These are phyloP conservation scores for Alternaria arborescens DNA, from an alignment of 2,329 filamentous ascomycete species.

Conservation along the genomic window DNA sequence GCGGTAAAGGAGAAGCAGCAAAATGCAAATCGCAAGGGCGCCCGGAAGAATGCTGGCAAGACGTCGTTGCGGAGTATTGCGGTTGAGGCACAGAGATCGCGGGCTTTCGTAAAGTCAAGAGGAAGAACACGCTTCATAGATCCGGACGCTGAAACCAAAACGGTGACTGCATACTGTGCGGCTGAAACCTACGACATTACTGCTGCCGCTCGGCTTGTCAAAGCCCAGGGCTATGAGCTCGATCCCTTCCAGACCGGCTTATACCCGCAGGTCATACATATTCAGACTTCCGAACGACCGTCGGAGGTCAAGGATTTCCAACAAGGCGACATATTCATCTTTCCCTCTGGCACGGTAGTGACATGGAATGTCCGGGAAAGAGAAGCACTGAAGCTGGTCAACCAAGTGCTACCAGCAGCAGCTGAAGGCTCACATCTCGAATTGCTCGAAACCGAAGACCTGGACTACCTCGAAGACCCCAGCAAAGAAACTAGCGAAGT, in stretches of 20 bases:
- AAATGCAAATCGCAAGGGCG: conserved; percentile 29
- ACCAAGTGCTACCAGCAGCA: conserved; percentile 76
- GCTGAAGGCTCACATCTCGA: conserved; percentile 77
- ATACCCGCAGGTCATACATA: conserved; percentile 71
- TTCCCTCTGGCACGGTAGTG: conserved; percentile 92
- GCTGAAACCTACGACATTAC: conserved; percentile 72
- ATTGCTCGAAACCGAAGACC: conserved; percentile 82
- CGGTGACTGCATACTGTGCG: conserved; percentile 71
- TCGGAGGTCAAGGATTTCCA: conserved; percentile 58
- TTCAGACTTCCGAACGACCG: conserved; percentile 56
- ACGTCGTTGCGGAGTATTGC: conserved; percentile 79
- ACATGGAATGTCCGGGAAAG: conserved; percentile 87
- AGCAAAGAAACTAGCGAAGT: conserved; percentile 77
- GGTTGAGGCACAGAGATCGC: conserved; percentile 77
- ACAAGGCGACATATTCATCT: conserved; percentile 88
- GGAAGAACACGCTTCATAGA: conserved; percentile 56
- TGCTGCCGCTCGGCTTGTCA: conserved; percentile 65
- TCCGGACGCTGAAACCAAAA: conserved; percentile 58
- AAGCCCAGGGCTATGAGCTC: conserved; percentile 66
- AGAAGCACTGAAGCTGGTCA: conserved; percentile 64
- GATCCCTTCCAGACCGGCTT: conserved; percentile 70
- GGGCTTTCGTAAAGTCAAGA: conserved; percentile 60
- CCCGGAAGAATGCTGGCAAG: conserved; percentile 43
- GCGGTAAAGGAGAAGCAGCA: conserved; percentile 14
- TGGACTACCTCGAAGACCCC: conserved; percentile 84